Base-by-base conservation (phyloP, 2,329 filamentous ascomycete species). In the Fusarium tricinctum region DNA sequence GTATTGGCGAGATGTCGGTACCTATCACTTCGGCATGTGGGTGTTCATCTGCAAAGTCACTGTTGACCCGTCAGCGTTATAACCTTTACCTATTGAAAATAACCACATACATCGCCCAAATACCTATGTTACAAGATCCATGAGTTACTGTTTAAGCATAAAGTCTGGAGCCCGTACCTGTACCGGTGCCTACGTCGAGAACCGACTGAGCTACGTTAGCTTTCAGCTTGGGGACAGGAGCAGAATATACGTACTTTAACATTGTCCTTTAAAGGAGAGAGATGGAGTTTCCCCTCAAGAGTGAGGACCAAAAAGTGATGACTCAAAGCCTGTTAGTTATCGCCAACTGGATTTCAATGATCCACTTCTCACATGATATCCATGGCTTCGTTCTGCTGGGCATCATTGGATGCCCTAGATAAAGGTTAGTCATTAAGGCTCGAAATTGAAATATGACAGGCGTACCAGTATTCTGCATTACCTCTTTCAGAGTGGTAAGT, bases 111-210 rank as follows among this genome's bases (percentile, higher is more conserved):
- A 66, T 66, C 4, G 62, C 63, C 63, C 63, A 66, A 3, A 66
- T 62, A 32, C 32, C 62, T 65, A 4, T 1, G 8, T 2, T 8
- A 2, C 2, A 5, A 8, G 7, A 40, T 4, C 6, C 4, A 12
- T 50, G 7, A 50, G 48, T n/a, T 5, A 9, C 8, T 3, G 23
- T 12, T 40, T 9, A 3, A 17, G 19, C 5, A n/a, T 5, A 9
- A 3, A 15, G 12, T 17, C 2, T 10, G 13, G 9, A 1, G 6
- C 4, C 13, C 19, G 1, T 49, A 68, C 68, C 67, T 45, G 68
- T 70, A 22, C 68, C 68, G 2, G 66, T 70, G 13, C 68, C 68
- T n/a, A 68, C 46, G 19, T 70, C 68, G 1, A 70, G 35, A 13
- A 49, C 59, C 20, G 46, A 52, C 68, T 70, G 10, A 0, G 10